Conservation (phyloP, 2,329 filamentous ascomycete species). For the Clarireedia monteithiana region DNA sequence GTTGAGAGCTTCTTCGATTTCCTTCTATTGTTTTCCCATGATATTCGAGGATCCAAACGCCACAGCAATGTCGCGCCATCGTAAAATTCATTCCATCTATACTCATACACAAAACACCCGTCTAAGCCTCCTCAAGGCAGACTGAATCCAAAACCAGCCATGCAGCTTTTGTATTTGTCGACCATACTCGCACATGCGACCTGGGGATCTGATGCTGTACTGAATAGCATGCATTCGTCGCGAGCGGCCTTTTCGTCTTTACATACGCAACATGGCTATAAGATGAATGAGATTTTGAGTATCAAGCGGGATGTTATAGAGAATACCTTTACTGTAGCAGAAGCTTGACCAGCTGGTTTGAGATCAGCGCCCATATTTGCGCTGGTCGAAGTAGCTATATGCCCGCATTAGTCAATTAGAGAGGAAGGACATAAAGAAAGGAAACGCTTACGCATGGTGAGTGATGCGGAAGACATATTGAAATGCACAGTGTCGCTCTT, state of each 20-base stretch:
- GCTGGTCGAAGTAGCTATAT: slow-evolving; percentile 20
- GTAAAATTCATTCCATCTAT: slow-evolving; percentile 7
- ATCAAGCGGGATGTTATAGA: not conserved
- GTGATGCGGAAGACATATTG: slow-evolving; percentile 23
- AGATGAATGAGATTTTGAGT: not conserved
- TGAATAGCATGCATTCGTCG: slow-evolving; percentile 99
- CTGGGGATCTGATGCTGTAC: slow-evolving; percentile 71
- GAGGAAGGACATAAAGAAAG: not conserved
- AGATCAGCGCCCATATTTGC: slow-evolving; percentile 22
- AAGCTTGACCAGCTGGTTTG: slow-evolving; percentile 20
- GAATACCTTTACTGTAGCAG: slow-evolving; percentile 23
- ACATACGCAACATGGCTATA: slow-evolving; percentile 93
- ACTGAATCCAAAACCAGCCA: slow-evolving; percentile 89
- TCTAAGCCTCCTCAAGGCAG: slow-evolving; percentile 19
- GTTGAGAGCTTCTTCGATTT: slow-evolving; percentile 18
- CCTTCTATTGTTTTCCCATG: not conserved
- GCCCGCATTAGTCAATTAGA: not conserved
- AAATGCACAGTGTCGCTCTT: slow-evolving; percentile 12
- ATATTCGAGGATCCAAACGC: slow-evolving; percentile 9
- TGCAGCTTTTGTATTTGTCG: slow-evolving; percentile 80
- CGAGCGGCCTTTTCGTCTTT: slow-evolving; percentile 87
- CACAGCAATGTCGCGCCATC: slow-evolving; percentile 20
- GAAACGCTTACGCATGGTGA: slow-evolving; percentile 24
- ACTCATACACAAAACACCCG: not conserved
- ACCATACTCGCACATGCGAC: slow-evolving; percentile 78